These are phyloP conservation scores for Exophiala calicioides DNA, from an alignment of 2,329 filamentous ascomycete genomes.

Conservation along the genomic window DNA sequence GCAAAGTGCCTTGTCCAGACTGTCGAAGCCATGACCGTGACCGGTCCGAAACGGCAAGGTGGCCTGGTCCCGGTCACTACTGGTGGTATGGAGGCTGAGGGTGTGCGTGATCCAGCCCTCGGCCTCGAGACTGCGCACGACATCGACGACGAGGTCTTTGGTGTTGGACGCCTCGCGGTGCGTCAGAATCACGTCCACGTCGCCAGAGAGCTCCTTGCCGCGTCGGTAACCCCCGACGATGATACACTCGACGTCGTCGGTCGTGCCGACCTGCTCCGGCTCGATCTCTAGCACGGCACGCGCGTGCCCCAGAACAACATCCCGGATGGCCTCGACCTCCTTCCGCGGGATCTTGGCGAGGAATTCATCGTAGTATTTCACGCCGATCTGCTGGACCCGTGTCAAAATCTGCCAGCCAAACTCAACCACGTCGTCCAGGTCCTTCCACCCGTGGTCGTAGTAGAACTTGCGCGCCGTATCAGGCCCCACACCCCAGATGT, in stretches of 20 bases:
- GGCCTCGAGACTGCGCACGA: constrained; percentile 70
- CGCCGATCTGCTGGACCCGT: constrained; percentile 85
- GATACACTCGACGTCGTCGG: constrained; percentile 56
- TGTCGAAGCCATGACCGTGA: constrained; percentile 71
- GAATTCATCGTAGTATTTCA: constrained; percentile 93
- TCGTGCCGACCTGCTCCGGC: constrained; percentile 33
- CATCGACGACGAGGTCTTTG: constrained; percentile 66
- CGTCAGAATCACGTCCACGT: constrained; percentile 83
- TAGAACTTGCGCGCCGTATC: constrained; percentile 81
- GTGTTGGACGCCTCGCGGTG: constrained; percentile 73
- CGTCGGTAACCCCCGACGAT: constrained; percentile 81
- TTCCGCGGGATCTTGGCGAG: constrained; percentile 66
- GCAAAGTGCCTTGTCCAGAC: constrained; percentile 85
- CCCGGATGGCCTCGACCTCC: constrained; percentile 72
- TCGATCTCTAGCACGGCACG: constrained; percentile 17
- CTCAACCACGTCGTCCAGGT: constrained; percentile 83
- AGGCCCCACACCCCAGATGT: constrained; percentile 90
- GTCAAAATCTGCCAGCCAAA: constrained; percentile 73
- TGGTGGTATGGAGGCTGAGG: constrained; percentile 67
- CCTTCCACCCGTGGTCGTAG: constrained; percentile 71
- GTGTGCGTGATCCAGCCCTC: constrained; percentile 78
- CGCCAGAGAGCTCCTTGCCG: constrained; percentile 71
- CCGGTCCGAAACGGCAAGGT: constrained; percentile 56
- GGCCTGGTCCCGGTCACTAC: constrained; percentile 71
- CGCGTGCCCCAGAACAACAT: constrained; percentile 66